Conservation (phyloP, 768 basidiomycete species). For the Candolleomyces aberdarensis region DNA sequence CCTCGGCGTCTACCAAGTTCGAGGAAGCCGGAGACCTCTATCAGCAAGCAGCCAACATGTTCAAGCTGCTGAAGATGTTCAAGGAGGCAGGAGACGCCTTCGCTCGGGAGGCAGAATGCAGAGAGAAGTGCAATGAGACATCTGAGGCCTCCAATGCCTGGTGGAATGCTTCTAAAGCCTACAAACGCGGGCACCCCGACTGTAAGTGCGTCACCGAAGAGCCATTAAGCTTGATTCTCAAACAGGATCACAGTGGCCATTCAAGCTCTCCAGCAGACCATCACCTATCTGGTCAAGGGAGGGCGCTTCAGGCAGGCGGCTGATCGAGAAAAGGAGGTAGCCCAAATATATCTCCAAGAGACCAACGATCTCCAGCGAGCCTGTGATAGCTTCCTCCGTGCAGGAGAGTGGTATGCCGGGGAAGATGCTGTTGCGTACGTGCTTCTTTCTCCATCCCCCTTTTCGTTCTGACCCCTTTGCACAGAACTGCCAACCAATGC, state of each 20-base stretch:
- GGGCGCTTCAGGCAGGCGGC: conserved; percentile 98
- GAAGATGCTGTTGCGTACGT: conserved; percentile 95
- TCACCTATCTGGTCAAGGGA: conserved; percentile 73
- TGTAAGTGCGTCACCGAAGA: conserved; percentile 48
- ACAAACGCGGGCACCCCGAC: conserved; percentile 84
- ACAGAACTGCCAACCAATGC: conserved; percentile 91
- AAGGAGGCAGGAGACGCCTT: conserved; percentile 92
- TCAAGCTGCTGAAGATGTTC: conserved; percentile 89
- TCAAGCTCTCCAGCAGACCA: conserved; percentile 80
- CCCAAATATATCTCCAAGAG: conserved; percentile 87
- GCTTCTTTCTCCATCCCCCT: conserved; percentile 1
- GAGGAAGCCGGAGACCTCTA: conserved; percentile 97
- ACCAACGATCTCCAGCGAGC: conserved; percentile 76
- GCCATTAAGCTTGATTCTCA: conserved; percentile 14
- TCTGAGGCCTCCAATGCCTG: conserved; percentile 98
- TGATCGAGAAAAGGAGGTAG: conserved; percentile 97
- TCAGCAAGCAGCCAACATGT: conserved; percentile 90
- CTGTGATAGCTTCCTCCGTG: conserved; percentile 87
- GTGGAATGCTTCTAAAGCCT: conserved; percentile 98
- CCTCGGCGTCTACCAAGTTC: conserved; percentile 75
- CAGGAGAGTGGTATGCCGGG: conserved; percentile 96
- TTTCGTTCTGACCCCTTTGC: background rate
- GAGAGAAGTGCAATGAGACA: conserved; percentile 80
- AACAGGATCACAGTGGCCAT: conserved; percentile 67
- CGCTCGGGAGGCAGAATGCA: conserved; percentile 90